A percentile compares a stretch with the other conserved stretches of the same genome.
These are phyloP conservation scores for Geotrichum bryndzae DNA, from an alignment of 1,139 yeast genomes.

Conservation along the genomic window DNA sequence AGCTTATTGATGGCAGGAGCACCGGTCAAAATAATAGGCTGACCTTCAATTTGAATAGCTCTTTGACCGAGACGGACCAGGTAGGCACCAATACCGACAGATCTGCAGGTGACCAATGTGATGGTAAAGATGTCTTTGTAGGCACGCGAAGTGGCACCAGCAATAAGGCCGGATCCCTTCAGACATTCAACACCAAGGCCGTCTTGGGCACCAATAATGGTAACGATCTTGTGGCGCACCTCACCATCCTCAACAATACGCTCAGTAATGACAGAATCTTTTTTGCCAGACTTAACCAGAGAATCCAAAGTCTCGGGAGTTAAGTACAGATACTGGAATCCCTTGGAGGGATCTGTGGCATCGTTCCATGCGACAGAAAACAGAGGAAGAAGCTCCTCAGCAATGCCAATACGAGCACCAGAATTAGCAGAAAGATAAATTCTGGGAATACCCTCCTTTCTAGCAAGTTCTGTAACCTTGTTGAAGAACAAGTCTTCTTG, in stretches of 20 bases:
- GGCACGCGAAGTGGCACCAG: conserved; percentile 97
- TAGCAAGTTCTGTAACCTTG: conserved; percentile 86
- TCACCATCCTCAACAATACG: conserved; percentile 79
- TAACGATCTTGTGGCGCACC: conserved; percentile 69
- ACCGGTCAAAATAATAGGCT: conserved; percentile 96
- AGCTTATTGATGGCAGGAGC: conserved; percentile 97
- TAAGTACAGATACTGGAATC: conserved; percentile 84
- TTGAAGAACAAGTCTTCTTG: conserved; percentile 87
- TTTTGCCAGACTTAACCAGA: conserved; percentile 49
- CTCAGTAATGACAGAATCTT: conserved; percentile 61
- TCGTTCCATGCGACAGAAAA: conserved; percentile 94
- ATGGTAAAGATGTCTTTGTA: conserved; percentile 95
- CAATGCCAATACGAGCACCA: conserved; percentile 98
- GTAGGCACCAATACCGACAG: conserved; percentile 99
- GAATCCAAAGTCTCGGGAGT: conserved; percentile 59
- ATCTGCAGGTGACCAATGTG: conserved; percentile 94
- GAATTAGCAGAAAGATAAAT: conserved; percentile 94
- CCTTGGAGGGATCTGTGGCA: conserved; percentile 66
- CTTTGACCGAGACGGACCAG: conserved; percentile 97
- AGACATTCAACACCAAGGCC: conserved; percentile 98
- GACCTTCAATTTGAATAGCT: conserved; percentile 97
- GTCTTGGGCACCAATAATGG: conserved; percentile 89
- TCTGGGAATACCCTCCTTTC: conserved; percentile 89
- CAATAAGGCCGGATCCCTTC: conserved; percentile 96
- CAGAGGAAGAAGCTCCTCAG: conserved; percentile 87